Base-by-base conservation (phyloP, 768 basidiomycete species). In the Collybia sordida region DNA sequence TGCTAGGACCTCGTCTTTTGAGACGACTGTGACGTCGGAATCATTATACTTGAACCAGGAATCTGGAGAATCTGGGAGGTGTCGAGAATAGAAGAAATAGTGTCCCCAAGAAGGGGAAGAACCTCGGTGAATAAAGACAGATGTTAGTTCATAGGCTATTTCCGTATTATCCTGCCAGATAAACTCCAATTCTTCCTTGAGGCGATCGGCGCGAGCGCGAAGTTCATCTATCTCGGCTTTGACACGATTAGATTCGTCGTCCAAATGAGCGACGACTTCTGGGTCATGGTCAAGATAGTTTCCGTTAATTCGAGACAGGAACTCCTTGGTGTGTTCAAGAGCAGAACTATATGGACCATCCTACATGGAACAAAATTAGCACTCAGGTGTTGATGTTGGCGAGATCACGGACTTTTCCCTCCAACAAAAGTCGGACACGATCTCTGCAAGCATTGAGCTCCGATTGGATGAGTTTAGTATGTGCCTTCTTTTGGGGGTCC, bases 41-140 rank as follows among this genome's bases (percentile, higher is more conserved):
- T 98, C 95, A 64, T 98, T 98, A 72, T 96, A 93, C 70, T 96
- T 96, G 79, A 94, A 93, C 92, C 94, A 98, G 38, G 79, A 77
- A 50, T 97, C 88, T 9, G 86, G 85, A 19, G 82, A 69, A 42
- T 82, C 80, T 1, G 93, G 95, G 12, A 97, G 74, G 64, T 93
- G 79, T 35, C 93, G 80, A 47, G 94, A 91, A 66, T 96, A 97
- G 68, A 98, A 92, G 76, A 93, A 98, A 68, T 97, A 97, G 64
- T 97, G 95, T 3, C 93, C 93, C 71, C 84, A 93, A 6, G 88
- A 88, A 1, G 91, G 85, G 15, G 85, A 88, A 47, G 86, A 80
- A 42, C 94, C 95, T 23, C 95, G 86, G 66, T 98, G 95, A 52
- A 98, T 88, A 73, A 93, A 98, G 17, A 98, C 96, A 8, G 92